Evolutionary conservation across 1,284 basidiomycete genomes (phyloP).

Genomic region (Ceratobasidium sp.): DNA sequence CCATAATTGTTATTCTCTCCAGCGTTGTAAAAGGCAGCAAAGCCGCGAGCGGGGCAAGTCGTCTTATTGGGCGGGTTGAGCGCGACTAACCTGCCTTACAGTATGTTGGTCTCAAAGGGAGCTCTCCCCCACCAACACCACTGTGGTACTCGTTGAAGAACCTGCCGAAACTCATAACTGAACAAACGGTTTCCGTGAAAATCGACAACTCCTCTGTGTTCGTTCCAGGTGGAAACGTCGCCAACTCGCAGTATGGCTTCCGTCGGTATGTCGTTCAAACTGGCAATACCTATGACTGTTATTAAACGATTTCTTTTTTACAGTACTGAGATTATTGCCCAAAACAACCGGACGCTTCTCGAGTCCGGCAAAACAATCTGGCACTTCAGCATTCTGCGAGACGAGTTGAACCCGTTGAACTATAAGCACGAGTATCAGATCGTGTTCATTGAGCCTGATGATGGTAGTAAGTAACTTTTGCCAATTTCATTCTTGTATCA

Average conservation of each 20-base stretch:
- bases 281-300: background rate
- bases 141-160: constrained; percentile 58
- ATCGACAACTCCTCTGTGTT: constrained; percentile 46
- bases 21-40: constrained; percentile 64
- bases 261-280: constrained; percentile 11
- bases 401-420: constrained; percentile 52
- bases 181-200: constrained; percentile 59
- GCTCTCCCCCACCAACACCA: constrained; percentile 58
- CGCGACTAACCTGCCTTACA: constrained; percentile 47
- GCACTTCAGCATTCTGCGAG: constrained; percentile 43
- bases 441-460: constrained; percentile 67
- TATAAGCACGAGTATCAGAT: constrained; percentile 63
- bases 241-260: constrained; percentile 46
- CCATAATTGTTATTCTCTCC: background rate
- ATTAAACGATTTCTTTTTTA: background rate
- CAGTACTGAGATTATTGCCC: constrained; percentile 45
- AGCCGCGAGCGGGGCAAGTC: constrained; percentile 60
- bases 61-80: background rate
- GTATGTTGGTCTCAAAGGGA: constrained; percentile 61
- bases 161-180: constrained; percentile 50
- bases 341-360: constrained; percentile 39
- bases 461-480: constrained; percentile 54
- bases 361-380: constrained; percentile 45
- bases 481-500: background rate
- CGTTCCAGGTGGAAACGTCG: constrained; percentile 46